A percentile compares a stretch with the other conserved stretches of the same genome.
Evolutionary conservation across 2,329 filamentous ascomycete genomes (phyloP).

Genomic region (Paecilomyces niveus): DNA sequence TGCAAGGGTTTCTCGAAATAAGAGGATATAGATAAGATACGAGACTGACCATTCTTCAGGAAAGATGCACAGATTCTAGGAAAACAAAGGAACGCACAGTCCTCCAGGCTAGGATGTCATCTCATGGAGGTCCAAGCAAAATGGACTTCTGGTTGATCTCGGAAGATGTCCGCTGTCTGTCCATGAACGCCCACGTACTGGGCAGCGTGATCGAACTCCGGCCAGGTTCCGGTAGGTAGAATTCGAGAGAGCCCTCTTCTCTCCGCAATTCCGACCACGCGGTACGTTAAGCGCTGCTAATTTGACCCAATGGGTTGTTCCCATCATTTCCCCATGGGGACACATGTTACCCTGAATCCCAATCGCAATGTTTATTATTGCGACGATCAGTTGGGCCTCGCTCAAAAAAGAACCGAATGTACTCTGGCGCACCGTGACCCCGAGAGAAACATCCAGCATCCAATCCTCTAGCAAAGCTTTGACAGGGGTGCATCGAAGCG

Average conservation of each 20-base stretch:
- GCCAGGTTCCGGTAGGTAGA: neutral
- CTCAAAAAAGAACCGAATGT: neutral
- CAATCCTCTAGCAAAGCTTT: neutral
- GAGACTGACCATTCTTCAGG: no score
- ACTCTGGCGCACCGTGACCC: neutral
- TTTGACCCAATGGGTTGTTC: neutral
- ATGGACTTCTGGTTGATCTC: neutral
- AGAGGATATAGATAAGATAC: no score
- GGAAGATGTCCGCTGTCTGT: neutral
- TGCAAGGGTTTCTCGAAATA: no score
- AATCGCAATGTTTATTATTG: neutral
- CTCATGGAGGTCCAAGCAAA: neutral
- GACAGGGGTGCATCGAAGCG: neutral
- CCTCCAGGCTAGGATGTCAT: neutral
- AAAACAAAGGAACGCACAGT: no score
- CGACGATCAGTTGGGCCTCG: neutral
- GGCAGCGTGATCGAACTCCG: neutral
- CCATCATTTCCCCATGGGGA: neutral
- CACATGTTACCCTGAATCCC: no score
- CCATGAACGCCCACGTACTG: neutral
- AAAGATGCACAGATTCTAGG: no score
- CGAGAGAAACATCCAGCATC: neutral
- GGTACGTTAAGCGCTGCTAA: neutral
- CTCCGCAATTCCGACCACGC: neutral
- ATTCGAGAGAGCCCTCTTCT: neutral